These are phyloP conservation scores for Neoboletus subvelutipes DNA, from an alignment of 768 basidiomycete species.

Conservation along the genomic window DNA sequence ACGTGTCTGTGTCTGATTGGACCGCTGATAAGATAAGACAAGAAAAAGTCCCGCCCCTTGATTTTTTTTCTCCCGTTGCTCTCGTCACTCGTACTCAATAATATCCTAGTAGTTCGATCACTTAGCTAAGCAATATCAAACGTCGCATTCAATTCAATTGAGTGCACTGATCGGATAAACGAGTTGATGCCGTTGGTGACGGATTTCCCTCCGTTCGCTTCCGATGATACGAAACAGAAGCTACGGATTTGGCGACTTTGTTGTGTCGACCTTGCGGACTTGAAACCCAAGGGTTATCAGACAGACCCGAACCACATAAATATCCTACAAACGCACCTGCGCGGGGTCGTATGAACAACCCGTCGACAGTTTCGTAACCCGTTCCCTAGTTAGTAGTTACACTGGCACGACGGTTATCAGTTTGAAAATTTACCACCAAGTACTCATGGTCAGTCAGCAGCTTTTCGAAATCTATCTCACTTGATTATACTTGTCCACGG, in stretches of 20 bases:
- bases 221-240: conserved; percentile 16
- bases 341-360: background rate
- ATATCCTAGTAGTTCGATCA: conserved; percentile 2
- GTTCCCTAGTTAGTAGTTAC: conserved; percentile 8
- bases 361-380: background rate
- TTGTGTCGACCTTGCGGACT: conserved; percentile 8
- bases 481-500: background rate
- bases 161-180: conserved; percentile 13
- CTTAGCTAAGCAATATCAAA: conserved; percentile 5
- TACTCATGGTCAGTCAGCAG: background rate
- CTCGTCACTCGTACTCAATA: conserved; percentile 13
- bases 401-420: background rate
- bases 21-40: conserved; percentile 33
- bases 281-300: conserved; percentile 18
- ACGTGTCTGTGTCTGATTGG: conserved; percentile 27
- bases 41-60: conserved; percentile 4
- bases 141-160: background rate
- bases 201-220: conserved; percentile 22
- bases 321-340: conserved; percentile 1
- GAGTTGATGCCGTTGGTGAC: background rate
- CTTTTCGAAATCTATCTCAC: background rate
- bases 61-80: conserved; percentile 16
- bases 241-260: background rate
- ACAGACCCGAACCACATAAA: conserved; percentile 14
- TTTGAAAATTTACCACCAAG: background rate